Evolutionary conservation across 2,329 filamentous ascomycete species (phyloP).

Genomic region (Akanthomyces muscarius): DNA sequence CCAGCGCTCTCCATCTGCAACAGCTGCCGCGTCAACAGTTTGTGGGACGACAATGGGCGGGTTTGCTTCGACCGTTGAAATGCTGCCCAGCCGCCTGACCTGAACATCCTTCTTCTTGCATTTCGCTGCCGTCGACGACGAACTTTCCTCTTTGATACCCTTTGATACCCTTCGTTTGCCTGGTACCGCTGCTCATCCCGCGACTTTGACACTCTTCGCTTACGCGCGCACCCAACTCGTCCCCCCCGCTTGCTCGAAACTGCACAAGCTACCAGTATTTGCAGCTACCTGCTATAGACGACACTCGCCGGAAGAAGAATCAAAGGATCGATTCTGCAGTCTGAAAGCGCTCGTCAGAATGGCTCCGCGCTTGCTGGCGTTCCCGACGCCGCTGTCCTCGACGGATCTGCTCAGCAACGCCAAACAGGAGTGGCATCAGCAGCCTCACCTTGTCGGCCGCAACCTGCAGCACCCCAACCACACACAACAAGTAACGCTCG

Average conservation of each 20-base stretch:
- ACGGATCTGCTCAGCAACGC: not conserved
- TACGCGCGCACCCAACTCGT: not conserved
- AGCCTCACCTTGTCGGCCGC: conserved; percentile 40
- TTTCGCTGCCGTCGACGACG: not conserved
- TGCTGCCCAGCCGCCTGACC: conserved; percentile 13
- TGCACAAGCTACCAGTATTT: not conserved
- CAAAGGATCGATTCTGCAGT: too few species aligned
- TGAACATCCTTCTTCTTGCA: not conserved
- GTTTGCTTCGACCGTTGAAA: not conserved
- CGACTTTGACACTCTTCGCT: not conserved
- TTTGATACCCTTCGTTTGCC: not conserved
- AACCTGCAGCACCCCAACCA: conserved; percentile 56
- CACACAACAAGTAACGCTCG: conserved; percentile 67
- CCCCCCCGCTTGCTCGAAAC: not conserved
- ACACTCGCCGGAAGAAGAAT: not conserved
- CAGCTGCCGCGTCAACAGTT: conserved; percentile 14
- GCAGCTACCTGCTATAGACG: not conserved
- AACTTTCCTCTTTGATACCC: not conserved
- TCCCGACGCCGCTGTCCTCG: not conserved
- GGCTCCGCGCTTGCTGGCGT: not conserved
- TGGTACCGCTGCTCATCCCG: not conserved
- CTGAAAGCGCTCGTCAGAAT: not conserved
- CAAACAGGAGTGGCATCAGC: not conserved
- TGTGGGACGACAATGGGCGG: not conserved
- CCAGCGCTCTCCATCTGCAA: not conserved